phyloP scores from a whole-genome alignment of 768 basidiomycete species.

The Suillus brevipes region DNA sequence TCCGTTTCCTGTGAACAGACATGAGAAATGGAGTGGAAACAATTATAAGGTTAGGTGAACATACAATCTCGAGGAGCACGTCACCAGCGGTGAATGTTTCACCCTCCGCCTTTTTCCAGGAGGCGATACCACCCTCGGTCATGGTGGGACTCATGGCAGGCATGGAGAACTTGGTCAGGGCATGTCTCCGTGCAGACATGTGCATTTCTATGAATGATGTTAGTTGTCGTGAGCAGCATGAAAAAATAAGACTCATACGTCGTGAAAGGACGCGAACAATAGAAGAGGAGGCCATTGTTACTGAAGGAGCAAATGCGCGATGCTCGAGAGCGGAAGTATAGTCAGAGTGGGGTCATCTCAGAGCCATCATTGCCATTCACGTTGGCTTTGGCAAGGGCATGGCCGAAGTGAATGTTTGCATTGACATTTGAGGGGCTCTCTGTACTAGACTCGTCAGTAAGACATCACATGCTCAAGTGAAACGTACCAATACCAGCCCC shows the following conservation, averaged over 20 bases:
- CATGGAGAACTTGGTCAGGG: conserved; percentile 88
- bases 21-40: conserved; percentile 13
- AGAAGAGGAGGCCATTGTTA: conserved; percentile 54
- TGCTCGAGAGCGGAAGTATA: conserved; percentile 24
- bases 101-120: conserved; percentile 97
- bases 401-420: conserved; percentile 40
- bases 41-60: conserved; percentile 26
- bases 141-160: conserved; percentile 99
- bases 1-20: conserved; percentile 81
- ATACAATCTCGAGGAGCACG: conserved; percentile 92
- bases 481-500: conserved; percentile 35
- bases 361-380: conserved; percentile 25
- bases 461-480: background rate
- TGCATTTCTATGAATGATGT: conserved; percentile 62
- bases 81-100: conserved; percentile 88
- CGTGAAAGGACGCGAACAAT: conserved; percentile 67
- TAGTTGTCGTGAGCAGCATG: conserved; percentile 1
- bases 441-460: conserved; percentile 9
- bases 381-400: conserved; percentile 35
- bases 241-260: conserved; percentile 44
- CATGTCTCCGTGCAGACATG: conserved; percentile 74
- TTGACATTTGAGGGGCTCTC: conserved; percentile 29
- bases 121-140: conserved; percentile 98
- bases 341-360: conserved; percentile 10
- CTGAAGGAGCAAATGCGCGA: conserved; percentile 22